Evolutionary conservation across 1,284 basidiomycete genomes (phyloP), one percentile per base, ranked within the genome.

Genomic region (Irpex sp.): DNA sequence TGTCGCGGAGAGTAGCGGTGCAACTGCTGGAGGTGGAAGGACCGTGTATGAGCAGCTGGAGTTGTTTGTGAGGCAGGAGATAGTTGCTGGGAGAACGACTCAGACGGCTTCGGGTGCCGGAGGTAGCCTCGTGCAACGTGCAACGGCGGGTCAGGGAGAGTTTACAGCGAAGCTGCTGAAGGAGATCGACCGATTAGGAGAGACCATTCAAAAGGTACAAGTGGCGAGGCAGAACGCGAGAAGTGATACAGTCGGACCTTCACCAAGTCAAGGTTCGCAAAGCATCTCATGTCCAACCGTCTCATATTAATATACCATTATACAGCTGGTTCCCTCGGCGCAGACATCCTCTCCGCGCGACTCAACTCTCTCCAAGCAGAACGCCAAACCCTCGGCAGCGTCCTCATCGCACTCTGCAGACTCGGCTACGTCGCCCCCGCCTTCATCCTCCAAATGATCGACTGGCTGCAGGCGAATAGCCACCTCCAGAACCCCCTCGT

Each of bases 291-390:
- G 45, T 57, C 58, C 19, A 42, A 28, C 35, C 54, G 19, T 45
- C 2, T 21, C 36, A 33, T 5, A 3, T 47, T 21, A 59, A 23
- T 63, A 59, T 28, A 49, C 42, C 60, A 57, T 33, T 8, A 19
- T 64, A 63, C 35, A 64, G 57, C 19, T 58, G 65, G 59, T 18
- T 66, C 77, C 4, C 75, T 94, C 37, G 87, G 88, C 14, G 81
- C 79, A 56, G 86, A 89, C 61, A 78, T 90, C 60, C 78, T 88
- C 3, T 80, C 80, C 60, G 82, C 86, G 23, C 84, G 88, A 28
- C 81, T 83, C 63, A 84, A 90, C 48, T 90, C 88, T 0, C 78
- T 93, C 60, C 84, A 82, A 67, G 86, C 88, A 61, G 91, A 94
- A 70, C 82, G 90, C 61, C 80, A 85, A 12, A 76, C 79, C 42